Evolutionary conservation across 2,329 filamentous ascomycete genomes (phyloP), one percentile per base, ranked within the genome.

Genomic region (Aphanocladium album): DNA sequence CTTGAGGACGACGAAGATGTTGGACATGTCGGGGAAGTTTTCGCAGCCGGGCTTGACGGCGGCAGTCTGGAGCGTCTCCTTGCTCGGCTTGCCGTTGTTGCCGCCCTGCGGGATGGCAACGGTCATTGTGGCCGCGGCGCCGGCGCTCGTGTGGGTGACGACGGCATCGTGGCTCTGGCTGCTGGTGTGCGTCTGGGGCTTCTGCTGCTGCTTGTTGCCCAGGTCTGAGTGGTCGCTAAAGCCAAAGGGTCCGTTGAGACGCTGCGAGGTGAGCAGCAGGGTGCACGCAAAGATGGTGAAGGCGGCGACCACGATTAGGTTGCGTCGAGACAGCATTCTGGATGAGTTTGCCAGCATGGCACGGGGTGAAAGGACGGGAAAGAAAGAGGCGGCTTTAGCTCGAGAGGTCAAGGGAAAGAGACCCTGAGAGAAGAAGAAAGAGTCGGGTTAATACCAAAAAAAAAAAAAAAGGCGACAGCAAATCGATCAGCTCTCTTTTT

Each of bases 1-100:
- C 72, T 85, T 85, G 70, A 86, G 78, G 51, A 85, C 71, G 27
- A 85, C 71, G 30, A 81, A 71, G 37, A 82, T 73, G 63, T 77
- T 76, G 49, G 76, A 76, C 12, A 75, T 77, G 60, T 80, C 73
- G 12, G 79, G 76, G 52, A 80, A 77, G 51, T 65, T 63, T 23
- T 69, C 71, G 69, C 76, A 78, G 5, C 70, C 56, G 47, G 70
- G 67, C 43, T 73, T 70, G 52, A 49, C 41, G 19, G 9, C 30
- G 27, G 52, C 6, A 1, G 33, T 19, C 46, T 35, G 21, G 21
- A 35, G 37, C 6, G 37, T 19, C 39, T 45, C 37, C n/a, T 37
- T 52, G 25, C 33, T 30, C 7, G 21, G n/a, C 27, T 4, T 30
- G 47, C 25, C 46, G 21, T 16, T 60, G 19, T 16, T 46, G 57